Conservation (phyloP, 352 stramenopile genomes). For the Globisporangium abappressorium region DNA sequence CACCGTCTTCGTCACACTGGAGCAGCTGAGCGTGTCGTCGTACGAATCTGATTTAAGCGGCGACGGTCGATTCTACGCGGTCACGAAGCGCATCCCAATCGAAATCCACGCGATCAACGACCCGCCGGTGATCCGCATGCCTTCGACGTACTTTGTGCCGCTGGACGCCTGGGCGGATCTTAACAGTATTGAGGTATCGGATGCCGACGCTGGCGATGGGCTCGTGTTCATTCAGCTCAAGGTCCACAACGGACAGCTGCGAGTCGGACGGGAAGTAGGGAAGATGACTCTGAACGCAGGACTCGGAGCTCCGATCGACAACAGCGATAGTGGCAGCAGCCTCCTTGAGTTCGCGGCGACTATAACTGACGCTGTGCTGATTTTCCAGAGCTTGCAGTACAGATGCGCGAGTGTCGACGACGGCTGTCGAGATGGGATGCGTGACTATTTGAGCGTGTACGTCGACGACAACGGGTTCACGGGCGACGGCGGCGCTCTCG, state of each 20-base stretch:
- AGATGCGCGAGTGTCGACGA: constrained; percentile 18
- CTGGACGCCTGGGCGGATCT: constrained; percentile 29
- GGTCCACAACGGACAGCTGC: constrained; percentile 34
- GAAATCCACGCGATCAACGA: constrained; percentile 46
- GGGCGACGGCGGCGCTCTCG: constrained; percentile 30
- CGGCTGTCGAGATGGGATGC: constrained; percentile 25
- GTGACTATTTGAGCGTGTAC: constrained; percentile 39
- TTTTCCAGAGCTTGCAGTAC: constrained; percentile 44
- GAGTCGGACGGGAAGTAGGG: constrained; percentile 10
- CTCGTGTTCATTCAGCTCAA: constrained; percentile 44
- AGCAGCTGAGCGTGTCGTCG: neutral
- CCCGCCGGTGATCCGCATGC: constrained; percentile 32
- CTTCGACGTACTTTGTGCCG: constrained; percentile 26
- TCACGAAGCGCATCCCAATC: constrained; percentile 36
- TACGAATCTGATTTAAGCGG: constrained; percentile 1
- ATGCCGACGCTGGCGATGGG: constrained; percentile 41
- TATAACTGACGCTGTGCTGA: constrained; percentile 11
- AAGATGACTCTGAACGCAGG: neutral
- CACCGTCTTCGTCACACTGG: constrained; percentile 41
- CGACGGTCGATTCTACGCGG: constrained; percentile 27
- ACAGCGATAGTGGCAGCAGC: constrained; percentile 9
- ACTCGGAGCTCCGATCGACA: neutral
- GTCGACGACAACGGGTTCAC: constrained; percentile 64
- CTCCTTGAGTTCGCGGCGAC: constrained; percentile 36
- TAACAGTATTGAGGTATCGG: constrained; percentile 24